Conservation (phyloP, 2,329 filamentous ascomycete genomes). For the Aspergillus unguis region DNA sequence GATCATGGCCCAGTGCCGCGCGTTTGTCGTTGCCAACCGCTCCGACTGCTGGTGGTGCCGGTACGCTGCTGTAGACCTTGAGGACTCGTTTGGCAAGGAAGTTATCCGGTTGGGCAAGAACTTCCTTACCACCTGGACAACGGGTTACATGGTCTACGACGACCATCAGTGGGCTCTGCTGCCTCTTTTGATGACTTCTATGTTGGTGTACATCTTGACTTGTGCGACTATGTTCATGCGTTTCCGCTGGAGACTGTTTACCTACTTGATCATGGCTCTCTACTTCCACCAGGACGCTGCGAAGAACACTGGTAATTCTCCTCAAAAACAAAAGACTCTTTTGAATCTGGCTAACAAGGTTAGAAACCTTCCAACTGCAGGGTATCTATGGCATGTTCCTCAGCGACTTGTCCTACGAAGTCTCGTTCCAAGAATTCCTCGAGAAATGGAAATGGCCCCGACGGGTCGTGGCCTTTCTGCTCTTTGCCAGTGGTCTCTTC, state of each 20-base stretch:
- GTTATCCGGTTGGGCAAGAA: slow-evolving; percentile 44
- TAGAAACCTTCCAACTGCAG: slow-evolving; percentile 55
- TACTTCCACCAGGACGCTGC: slow-evolving; percentile 50
- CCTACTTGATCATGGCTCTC: slow-evolving; percentile 45
- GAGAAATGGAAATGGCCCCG: slow-evolving; percentile 40
- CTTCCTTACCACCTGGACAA: slow-evolving; percentile 51
- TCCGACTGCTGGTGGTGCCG: slow-evolving; percentile 53
- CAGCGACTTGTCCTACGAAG: slow-evolving; percentile 50
- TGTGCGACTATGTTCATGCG: slow-evolving; percentile 45
- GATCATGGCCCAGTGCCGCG: slow-evolving; percentile 48
- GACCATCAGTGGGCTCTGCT: slow-evolving; percentile 56
- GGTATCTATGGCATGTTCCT: slow-evolving; percentile 53
- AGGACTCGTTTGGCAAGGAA: slow-evolving; percentile 46
- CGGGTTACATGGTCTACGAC: slow-evolving; percentile 51
- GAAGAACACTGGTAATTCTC: slow-evolving; percentile 45
- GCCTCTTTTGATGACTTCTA: slow-evolving; percentile 49
- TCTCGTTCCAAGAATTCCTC: slow-evolving; percentile 46
- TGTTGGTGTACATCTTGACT: slow-evolving; percentile 50
- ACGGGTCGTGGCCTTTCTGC: slow-evolving; percentile 35
- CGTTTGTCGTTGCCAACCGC: slow-evolving; percentile 46
- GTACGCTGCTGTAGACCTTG: slow-evolving; percentile 46
- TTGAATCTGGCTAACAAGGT: neutral
- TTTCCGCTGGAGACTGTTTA: slow-evolving; percentile 46
- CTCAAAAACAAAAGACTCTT: neutral
- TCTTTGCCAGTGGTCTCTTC: slow-evolving; percentile 46